Evolutionary conservation across 2,329 filamentous ascomycete species (phyloP).

Genomic region (Beauveria sp.): DNA sequence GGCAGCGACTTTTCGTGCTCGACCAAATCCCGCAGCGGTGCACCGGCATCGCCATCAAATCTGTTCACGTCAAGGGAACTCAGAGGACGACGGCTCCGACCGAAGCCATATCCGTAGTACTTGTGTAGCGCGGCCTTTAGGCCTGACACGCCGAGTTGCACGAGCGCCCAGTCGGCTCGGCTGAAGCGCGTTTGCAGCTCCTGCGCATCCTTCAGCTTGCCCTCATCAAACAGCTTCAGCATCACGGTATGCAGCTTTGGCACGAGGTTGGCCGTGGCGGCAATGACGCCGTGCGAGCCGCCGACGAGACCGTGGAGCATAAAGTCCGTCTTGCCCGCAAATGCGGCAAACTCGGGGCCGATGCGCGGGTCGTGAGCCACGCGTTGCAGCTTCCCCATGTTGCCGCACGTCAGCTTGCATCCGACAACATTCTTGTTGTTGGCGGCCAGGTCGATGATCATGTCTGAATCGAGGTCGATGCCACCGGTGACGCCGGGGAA

Average conservation of each 20-base stretch:
- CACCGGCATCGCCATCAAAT: constrained; percentile 18
- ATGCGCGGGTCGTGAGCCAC: constrained; percentile 34
- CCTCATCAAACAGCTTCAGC: constrained; percentile 26
- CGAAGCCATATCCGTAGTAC: constrained; percentile 17
- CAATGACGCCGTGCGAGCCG: constrained; percentile 32
- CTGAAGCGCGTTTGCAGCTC: constrained; percentile 27
- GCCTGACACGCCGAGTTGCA: constrained; percentile 22
- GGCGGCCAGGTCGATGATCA: constrained; percentile 43
- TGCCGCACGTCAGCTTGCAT: constrained; percentile 58
- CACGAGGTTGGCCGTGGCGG: constrained; percentile 32
- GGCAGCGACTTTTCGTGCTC: constrained; percentile 18
- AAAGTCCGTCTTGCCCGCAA: constrained; percentile 34
- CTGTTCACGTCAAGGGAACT: constrained; percentile 15
- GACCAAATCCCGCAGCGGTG: constrained; percentile 14
- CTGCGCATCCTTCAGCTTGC: constrained; percentile 26
- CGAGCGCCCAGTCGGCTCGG: constrained; percentile 22
- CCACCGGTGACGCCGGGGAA: constrained; percentile 55
- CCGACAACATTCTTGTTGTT: constrained; percentile 52
- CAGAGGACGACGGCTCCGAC: constrained; percentile 21
- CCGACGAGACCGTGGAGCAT: constrained; percentile 32
- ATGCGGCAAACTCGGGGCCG: constrained; percentile 25
- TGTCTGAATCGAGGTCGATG: constrained; percentile 53
- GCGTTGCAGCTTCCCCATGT: constrained; percentile 53
- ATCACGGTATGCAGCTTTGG: constrained; percentile 29
- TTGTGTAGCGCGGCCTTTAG: constrained; percentile 20